Conservation (phyloP, 164 flowering plant species). For the Santalum album region DNA sequence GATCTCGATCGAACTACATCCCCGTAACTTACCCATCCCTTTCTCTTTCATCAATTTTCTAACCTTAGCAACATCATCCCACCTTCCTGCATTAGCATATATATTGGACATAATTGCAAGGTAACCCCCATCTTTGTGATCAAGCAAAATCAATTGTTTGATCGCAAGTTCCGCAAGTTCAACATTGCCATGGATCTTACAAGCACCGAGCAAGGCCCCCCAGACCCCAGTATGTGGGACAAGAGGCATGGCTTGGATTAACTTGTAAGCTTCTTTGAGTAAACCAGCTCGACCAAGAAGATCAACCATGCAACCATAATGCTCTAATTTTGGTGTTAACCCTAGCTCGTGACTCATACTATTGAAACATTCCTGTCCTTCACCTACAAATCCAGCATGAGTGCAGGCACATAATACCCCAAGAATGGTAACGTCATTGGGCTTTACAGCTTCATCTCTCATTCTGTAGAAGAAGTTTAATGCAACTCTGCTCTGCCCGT, state of each 20-base stretch:
- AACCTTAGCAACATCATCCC: constrained; percentile 26
- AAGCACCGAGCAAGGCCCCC: constrained; percentile 31
- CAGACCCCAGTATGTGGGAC: constrained; percentile 25
- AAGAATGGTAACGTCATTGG: constrained; percentile 28
- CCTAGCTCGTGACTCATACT: constrained; percentile 16
- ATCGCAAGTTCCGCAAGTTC: constrained; percentile 25
- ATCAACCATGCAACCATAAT: constrained; percentile 29
- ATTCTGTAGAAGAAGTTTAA: constrained; percentile 21
- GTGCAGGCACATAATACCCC: constrained; percentile 35
- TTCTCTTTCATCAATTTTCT: constrained; percentile 29
- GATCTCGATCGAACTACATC: constrained; percentile 23
- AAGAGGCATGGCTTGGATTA: constrained; percentile 24
- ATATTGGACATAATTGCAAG: constrained; percentile 31
- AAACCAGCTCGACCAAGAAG: constrained; percentile 32
- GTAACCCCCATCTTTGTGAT: constrained; percentile 23
- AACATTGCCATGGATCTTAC: constrained; percentile 26
- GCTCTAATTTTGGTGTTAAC: constrained; percentile 24
- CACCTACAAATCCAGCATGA: constrained; percentile 26
- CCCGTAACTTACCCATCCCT: constrained; percentile 23
- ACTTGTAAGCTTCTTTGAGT: constrained; percentile 22
- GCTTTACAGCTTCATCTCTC: constrained; percentile 20
- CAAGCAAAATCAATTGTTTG: constrained; percentile 23
- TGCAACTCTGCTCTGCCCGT: constrained; percentile 23
- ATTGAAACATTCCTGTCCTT: constrained; percentile 20
- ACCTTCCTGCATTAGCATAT: constrained; percentile 34